Conservation (phyloP, 139 green algal genomes). For the Astrephomene gubernaculifera region DNA sequence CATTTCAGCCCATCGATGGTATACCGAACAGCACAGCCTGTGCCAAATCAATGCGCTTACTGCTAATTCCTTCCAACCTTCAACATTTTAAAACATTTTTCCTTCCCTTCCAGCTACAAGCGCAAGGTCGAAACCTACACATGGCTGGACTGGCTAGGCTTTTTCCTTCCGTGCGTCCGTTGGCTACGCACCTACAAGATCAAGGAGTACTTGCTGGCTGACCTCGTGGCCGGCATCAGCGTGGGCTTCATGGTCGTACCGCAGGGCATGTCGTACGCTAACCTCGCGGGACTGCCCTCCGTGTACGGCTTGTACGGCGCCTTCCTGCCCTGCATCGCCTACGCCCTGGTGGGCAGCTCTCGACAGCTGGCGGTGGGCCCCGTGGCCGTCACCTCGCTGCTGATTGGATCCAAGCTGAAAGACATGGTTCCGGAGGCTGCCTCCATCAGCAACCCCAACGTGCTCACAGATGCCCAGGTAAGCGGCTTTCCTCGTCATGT, state of each 20-base stretch:
- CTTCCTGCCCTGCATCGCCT: slow-evolving; percentile 85
- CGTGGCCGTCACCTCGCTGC: slow-evolving; percentile 59
- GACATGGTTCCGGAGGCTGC: slow-evolving; percentile 32
- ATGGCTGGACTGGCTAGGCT: slow-evolving; percentile 54
- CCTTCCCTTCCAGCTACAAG: slow-evolving; percentile 1
- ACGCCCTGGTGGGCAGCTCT: slow-evolving; percentile 80
- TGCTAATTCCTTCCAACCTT: too few relatives aligned
- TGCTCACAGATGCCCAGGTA: background rate
- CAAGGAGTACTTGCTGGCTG: slow-evolving; percentile 56
- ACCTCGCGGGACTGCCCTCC: slow-evolving; percentile 73
- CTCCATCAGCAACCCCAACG: slow-evolving; percentile 69
- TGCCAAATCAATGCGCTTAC: too few relatives aligned
- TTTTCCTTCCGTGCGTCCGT: slow-evolving; percentile 66
- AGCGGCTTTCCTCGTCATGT: too few relatives aligned
- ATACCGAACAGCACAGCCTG: too few relatives aligned
- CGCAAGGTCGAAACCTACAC: slow-evolving; percentile 17
- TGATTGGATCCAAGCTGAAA: slow-evolving; percentile 55
- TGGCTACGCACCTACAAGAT: slow-evolving; percentile 77
- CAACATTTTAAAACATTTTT: too few relatives aligned
- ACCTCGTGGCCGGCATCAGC: slow-evolving; percentile 75
- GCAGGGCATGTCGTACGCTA: slow-evolving; percentile 82
- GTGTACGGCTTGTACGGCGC: slow-evolving; percentile 89
- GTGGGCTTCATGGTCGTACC: slow-evolving; percentile 85
- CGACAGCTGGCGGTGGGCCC: slow-evolving; percentile 65
- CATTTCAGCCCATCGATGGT: too few relatives aligned